Evolutionary conservation across 352 stramenopile species (phyloP).

Genomic region (Globisporangium okanoganense): DNA sequence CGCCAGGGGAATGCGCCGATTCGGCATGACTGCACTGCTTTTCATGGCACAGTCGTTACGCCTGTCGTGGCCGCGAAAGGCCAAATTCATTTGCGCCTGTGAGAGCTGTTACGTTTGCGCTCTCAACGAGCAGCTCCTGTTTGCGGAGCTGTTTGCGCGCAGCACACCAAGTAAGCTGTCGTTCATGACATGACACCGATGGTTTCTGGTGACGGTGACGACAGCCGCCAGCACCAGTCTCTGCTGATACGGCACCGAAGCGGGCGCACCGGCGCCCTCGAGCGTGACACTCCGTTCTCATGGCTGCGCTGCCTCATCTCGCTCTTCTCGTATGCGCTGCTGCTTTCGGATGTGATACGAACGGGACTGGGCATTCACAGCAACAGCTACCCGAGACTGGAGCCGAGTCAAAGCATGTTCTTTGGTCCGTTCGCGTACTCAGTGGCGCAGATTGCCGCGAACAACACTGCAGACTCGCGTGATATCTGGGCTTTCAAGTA

Average conservation of each 20-base stretch:
- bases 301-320: slow-evolving; percentile 4
- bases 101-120: too few relatives aligned
- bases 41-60: too few relatives aligned
- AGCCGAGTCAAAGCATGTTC: slow-evolving; percentile 1
- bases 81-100: too few relatives aligned
- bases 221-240: background rate
- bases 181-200: background rate
- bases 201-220: background rate
- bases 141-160: too few relatives aligned
- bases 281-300: slow-evolving; percentile 9
- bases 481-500: slow-evolving; percentile 24
- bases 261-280: background rate
- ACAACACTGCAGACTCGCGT: background rate
- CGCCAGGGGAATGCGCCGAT: too few relatives aligned
- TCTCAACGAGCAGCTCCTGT: too few relatives aligned
- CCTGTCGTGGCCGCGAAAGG: too few relatives aligned
- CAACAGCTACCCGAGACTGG: background rate
- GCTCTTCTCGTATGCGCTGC: slow-evolving; percentile 13
- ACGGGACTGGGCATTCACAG: background rate
- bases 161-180: too few relatives aligned
- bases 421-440: slow-evolving; percentile 8
- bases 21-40: too few relatives aligned
- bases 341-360: slow-evolving; percentile 16
- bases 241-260: background rate
- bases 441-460: background rate